A percentile compares a stretch with the other conserved stretches of the same genome.
These are phyloP conservation scores for Aspergillus egyptiacus DNA, from an alignment of 495 filamentous ascomycete species.

Conservation along the genomic window DNA sequence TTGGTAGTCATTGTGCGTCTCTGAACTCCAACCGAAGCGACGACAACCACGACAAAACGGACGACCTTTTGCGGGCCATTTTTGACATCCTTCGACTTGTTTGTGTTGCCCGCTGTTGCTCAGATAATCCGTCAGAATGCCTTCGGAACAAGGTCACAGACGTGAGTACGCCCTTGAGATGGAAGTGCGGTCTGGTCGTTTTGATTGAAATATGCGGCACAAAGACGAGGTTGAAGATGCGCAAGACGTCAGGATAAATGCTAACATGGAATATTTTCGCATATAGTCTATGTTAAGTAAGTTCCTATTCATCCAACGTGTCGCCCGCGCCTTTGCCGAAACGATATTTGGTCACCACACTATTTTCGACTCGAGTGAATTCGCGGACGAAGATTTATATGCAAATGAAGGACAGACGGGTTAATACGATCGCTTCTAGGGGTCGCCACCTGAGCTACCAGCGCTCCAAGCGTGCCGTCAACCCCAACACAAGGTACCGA, in stretches of 20 bases:
- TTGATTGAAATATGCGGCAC: background rate
- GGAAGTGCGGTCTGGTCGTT: background rate
- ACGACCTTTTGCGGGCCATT: slow-evolving; percentile 47
- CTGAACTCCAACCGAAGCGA: slow-evolving; percentile 37
- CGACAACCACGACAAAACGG: slow-evolving; percentile 47
- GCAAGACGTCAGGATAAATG: slow-evolving; percentile 17
- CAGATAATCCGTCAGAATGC: slow-evolving; percentile 62
- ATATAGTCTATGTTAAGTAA: slow-evolving; percentile 89
- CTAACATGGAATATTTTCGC: slow-evolving; percentile 31
- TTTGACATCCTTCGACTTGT: slow-evolving; percentile 41
- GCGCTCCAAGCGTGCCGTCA: slow-evolving; percentile 76
- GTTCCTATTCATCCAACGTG: slow-evolving; percentile 35
- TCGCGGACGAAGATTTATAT: slow-evolving; percentile 15
- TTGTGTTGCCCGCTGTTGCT: slow-evolving; percentile 38
- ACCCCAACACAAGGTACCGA: slow-evolving; percentile 64
- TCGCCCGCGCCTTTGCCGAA: slow-evolving; percentile 23
- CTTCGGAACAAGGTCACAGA: slow-evolving; percentile 77
- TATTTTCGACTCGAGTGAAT: slow-evolving; percentile 6
- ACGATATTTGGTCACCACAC: slow-evolving; percentile 7
- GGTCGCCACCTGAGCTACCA: slow-evolving; percentile 92
- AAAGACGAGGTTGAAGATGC: background rate
- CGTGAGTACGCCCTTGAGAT: slow-evolving; percentile 52
- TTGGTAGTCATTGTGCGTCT: slow-evolving; percentile 39
- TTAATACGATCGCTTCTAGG: slow-evolving; percentile 49
- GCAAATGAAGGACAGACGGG: slow-evolving; percentile 20